Evolutionary conservation across 257 asterid genomes (phyloP).

Genomic region (Solanum chaucha): DNA sequence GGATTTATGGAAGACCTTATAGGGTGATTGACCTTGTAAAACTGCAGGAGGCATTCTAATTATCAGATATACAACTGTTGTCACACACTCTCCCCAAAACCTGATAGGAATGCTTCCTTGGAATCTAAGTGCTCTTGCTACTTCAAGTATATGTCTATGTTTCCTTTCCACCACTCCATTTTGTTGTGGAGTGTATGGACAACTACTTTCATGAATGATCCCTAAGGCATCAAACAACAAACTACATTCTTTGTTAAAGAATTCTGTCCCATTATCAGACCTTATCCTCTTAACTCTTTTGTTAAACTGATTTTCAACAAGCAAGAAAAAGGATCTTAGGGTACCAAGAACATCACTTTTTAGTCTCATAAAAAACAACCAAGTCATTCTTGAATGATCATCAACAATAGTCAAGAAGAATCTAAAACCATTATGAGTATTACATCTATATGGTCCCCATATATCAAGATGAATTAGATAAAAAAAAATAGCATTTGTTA

Average conservation of each 20-base stretch:
- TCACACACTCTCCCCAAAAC: neutral
- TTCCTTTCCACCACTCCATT: neutral
- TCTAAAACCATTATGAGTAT: no score
- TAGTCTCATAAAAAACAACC: no score
- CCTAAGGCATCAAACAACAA: neutral
- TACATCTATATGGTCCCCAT: neutral
- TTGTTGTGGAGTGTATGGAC: neutral
- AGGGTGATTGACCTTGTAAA: neutral
- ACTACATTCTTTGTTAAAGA: no score
- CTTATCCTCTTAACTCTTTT: neutral
- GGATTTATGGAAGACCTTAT: neutral
- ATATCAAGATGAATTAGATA: neutral
- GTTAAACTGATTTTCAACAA: neutral
- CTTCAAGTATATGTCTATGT: neutral
- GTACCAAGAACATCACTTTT: no score
- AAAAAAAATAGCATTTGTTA: accelerated
- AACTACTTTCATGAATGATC: neutral
- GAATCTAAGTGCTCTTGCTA: neutral
- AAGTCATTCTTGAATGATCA: neutral
- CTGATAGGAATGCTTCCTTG: neutral
- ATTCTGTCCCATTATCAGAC: neutral
- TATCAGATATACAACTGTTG: no score
- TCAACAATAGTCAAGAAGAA: neutral
- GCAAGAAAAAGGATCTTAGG: neutral
- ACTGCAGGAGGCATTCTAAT: accelerated